Conservation (phyloP, 305 asterid genomes). For the Coffea humblotiana region DNA sequence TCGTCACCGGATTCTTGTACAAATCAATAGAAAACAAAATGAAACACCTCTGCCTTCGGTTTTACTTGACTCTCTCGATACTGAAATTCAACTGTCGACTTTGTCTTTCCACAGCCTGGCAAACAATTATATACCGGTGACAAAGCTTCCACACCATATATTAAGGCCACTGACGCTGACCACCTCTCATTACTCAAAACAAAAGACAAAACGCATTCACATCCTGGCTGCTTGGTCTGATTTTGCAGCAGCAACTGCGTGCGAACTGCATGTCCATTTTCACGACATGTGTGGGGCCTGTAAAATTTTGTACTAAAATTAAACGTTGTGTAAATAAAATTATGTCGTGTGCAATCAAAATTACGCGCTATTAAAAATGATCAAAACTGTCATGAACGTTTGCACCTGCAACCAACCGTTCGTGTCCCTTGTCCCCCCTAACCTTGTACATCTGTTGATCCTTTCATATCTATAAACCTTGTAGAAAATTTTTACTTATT, state of each 20-base stretch:
- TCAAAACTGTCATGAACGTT: too few relatives aligned
- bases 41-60: background rate
- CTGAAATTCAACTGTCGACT: background rate
- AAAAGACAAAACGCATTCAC: background rate
- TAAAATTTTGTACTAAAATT: too few relatives aligned
- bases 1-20: background rate
- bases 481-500: too few relatives aligned
- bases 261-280: too few relatives aligned
- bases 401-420: too few relatives aligned
- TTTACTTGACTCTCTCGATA: background rate
- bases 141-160: constrained; percentile 1
- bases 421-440: too few relatives aligned
- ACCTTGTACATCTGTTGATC: background rate
- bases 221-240: background rate
- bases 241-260: constrained; percentile 2
- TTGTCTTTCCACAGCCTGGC: background rate
- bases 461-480: too few relatives aligned
- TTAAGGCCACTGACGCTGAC: constrained; percentile 1
- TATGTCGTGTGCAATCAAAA: too few relatives aligned
- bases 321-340: too few relatives aligned
- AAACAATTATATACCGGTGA: background rate
- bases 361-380: too few relatives aligned
- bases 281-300: too few relatives aligned
- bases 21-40: background rate
- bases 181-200: background rate